Evolutionary conservation across 2,329 filamentous ascomycete genomes (phyloP).

Genomic region (Nigrospora sphaerica): DNA sequence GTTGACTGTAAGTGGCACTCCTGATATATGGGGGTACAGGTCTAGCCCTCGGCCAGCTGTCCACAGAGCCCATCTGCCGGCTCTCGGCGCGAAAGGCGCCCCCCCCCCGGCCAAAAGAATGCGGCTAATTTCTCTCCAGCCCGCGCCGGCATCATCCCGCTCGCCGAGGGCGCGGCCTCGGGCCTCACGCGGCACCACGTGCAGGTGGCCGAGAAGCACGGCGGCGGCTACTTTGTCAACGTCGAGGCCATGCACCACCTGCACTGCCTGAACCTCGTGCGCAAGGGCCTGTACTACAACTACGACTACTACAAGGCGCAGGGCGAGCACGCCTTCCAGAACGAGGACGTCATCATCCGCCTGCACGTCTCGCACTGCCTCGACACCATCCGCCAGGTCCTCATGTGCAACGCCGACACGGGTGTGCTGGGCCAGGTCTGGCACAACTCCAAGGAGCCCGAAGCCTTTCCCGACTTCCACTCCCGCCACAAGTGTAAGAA

Average conservation of each 20-base stretch:
- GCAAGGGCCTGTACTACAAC: constrained; percentile 52
- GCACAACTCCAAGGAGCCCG: constrained; percentile 36
- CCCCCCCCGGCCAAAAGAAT: too few relatives aligned
- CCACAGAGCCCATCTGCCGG: background rate
- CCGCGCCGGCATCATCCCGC: constrained; percentile 39
- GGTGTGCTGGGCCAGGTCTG: constrained; percentile 56
- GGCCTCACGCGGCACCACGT: constrained; percentile 49
- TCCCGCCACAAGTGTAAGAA: constrained; percentile 53
- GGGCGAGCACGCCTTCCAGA: constrained; percentile 38
- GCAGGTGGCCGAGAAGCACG: constrained; percentile 45
- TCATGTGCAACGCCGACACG: constrained; percentile 57
- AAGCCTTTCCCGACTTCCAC: constrained; percentile 55
- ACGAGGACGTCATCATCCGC: constrained; percentile 45
- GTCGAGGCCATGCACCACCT: constrained; percentile 50
- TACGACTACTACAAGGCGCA: constrained; percentile 45
- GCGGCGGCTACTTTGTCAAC: constrained; percentile 52
- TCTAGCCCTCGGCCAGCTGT: background rate
- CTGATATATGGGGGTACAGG: too few relatives aligned
- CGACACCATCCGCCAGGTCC: constrained; percentile 53
- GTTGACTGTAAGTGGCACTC: constrained; percentile 3
- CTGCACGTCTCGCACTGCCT: constrained; percentile 55
- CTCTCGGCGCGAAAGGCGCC: background rate
- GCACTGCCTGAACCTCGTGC: constrained; percentile 55
- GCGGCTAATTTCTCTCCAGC: background rate
- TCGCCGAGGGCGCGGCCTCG: constrained; percentile 38